Evolutionary conservation across 169 alveolate genomes (phyloP).

Genomic region (Eimeria necatrix): DNA sequence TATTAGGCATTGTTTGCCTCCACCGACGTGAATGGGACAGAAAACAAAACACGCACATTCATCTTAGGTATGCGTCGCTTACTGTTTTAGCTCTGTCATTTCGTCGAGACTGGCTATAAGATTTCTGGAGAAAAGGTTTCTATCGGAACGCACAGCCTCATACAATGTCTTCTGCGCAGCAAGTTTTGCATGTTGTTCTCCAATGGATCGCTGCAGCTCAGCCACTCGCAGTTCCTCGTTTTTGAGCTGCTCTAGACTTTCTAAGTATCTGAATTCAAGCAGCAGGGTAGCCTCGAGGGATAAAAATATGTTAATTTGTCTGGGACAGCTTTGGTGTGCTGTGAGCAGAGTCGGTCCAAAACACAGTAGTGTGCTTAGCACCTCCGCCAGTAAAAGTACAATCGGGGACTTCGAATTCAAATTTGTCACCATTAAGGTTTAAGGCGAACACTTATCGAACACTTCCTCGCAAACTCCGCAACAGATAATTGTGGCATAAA

Average conservation of each 20-base stretch:
- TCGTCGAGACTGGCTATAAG: slow-evolving; percentile 94
- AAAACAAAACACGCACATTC: neutral
- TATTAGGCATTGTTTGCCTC: too few relatives aligned
- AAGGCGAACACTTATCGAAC: neutral
- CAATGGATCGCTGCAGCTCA: slow-evolving; percentile 91
- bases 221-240: slow-evolving; percentile 90
- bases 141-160: slow-evolving; percentile 96
- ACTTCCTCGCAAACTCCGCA: neutral
- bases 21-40: neutral
- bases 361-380: too few relatives aligned
- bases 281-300: too few relatives aligned
- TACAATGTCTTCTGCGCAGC: slow-evolving; percentile 89
- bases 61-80: slow-evolving; percentile 2
- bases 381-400: too few relatives aligned
- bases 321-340: too few relatives aligned
- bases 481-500: neutral
- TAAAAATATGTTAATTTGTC: too few relatives aligned
- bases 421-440: neutral
- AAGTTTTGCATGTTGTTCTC: slow-evolving; percentile 91
- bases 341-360: too few relatives aligned
- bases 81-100: slow-evolving; percentile 93
- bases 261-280: slow-evolving; percentile 82
- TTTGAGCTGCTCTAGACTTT: slow-evolving; percentile 92
- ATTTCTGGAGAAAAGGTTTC: slow-evolving; percentile 94
- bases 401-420: too few relatives aligned